These are phyloP conservation scores for Penicillium sp. DNA, from an alignment of 2,329 filamentous ascomycete species.

Conservation along the genomic window DNA sequence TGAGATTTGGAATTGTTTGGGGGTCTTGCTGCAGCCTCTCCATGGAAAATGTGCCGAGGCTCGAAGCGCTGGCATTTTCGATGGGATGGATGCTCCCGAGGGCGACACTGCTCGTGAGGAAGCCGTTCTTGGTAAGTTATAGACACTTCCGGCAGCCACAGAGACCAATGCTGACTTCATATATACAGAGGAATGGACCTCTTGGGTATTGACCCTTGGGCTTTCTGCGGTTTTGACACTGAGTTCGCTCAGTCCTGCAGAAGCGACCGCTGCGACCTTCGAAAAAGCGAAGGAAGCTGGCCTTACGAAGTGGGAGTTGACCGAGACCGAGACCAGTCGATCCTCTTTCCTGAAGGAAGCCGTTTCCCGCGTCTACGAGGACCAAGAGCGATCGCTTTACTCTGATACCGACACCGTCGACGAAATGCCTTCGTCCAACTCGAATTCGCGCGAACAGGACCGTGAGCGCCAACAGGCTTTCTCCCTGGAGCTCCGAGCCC, in stretches of 20 bases:
- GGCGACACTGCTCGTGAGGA: conserved; percentile 43
- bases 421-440: conserved; percentile 9
- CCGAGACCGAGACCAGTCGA: conserved; percentile 44
- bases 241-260: conserved; percentile 38
- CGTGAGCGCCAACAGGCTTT: conserved; percentile 31
- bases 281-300: conserved; percentile 49
- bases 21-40: conserved; percentile 51
- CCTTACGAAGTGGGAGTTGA: conserved; percentile 53
- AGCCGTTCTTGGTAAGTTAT: conserved; percentile 47
- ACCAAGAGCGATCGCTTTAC: conserved; percentile 20
- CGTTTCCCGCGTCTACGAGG: conserved; percentile 55
- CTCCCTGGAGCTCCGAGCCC: conserved; percentile 30
- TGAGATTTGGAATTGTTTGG: conserved; percentile 59
- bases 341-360: conserved; percentile 57
- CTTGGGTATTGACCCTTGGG: conserved; percentile 55
- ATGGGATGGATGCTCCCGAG: conserved; percentile 47
- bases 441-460: conserved; percentile 11
- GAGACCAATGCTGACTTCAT: conserved; percentile 15
- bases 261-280: conserved; percentile 44
- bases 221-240: conserved; percentile 52
- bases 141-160: not conserved
- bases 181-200: conserved; percentile 54
- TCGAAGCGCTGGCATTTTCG: conserved; percentile 52
- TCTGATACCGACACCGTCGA: conserved; percentile 11
- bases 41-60: conserved; percentile 52